Conservation (phyloP, 345 rosid species). For the Pistacia atlantica region DNA sequence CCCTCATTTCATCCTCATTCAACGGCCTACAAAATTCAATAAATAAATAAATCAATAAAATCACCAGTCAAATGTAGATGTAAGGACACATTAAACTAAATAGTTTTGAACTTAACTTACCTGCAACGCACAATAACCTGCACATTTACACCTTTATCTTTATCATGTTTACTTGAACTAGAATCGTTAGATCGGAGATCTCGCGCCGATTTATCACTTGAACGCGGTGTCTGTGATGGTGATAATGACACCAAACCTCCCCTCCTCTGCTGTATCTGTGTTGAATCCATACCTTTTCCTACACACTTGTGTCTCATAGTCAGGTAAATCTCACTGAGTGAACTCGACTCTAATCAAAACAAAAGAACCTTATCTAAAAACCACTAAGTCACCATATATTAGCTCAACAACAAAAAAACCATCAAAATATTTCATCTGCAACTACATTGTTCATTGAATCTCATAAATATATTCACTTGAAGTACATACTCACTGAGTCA, state of each 20-base stretch:
- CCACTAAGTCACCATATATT: slow-evolving; percentile 10
- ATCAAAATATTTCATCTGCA: not conserved
- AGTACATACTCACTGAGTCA: slow-evolving; percentile 11
- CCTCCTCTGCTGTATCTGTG: slow-evolving; percentile 54
- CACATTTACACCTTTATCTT: slow-evolving; percentile 95
- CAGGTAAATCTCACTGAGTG: slow-evolving; percentile 25
- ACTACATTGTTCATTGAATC: slow-evolving; percentile 12
- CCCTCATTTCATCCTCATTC: slow-evolving; percentile 77
- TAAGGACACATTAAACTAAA: not conserved
- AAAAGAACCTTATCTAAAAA: slow-evolving; percentile 9
- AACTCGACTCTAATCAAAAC: slow-evolving; percentile 32
- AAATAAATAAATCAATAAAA: not conserved
- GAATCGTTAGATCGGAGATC: slow-evolving; percentile 89
- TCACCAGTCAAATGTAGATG: not conserved
- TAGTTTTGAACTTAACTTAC: slow-evolving; percentile 32
- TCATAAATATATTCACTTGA: not conserved
- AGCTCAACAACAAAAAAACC: not conserved
- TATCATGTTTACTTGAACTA: slow-evolving; percentile 67
- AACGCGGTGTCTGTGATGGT: slow-evolving; percentile 91
- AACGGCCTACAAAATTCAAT: slow-evolving; percentile 59
- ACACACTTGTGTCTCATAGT: not conserved
- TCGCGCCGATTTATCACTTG: slow-evolving; percentile 75
- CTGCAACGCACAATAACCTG: slow-evolving; percentile 98
- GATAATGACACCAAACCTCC: slow-evolving; percentile 74
- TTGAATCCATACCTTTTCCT: slow-evolving; percentile 55